Percentiles rank a stretch among this genome's conserved stretches.
Evolutionary conservation across 257 asterid species (phyloP).

Genomic region (Oldenlandia corymbosa): DNA sequence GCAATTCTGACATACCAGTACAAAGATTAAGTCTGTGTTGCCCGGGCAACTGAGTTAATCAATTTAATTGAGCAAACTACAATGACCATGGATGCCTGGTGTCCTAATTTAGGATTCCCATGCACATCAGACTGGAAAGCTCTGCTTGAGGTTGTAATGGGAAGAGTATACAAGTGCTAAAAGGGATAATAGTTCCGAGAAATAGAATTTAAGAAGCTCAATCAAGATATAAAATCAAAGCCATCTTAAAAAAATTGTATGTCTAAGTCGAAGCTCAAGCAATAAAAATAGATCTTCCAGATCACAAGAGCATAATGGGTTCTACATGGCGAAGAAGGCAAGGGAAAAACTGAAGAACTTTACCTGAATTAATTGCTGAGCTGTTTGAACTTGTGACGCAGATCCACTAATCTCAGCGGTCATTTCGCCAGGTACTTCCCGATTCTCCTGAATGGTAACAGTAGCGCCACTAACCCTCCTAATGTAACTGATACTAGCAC

Average conservation of each 20-base stretch:
- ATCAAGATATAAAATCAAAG: not conserved
- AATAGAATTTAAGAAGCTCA: not conserved
- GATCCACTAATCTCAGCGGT: conserved; percentile 93
- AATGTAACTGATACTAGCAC: conserved; percentile 86
- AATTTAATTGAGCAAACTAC: not conserved
- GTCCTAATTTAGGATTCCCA: not conserved
- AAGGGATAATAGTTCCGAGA: not conserved
- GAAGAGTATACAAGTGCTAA: not conserved
- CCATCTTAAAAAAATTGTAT: not conserved
- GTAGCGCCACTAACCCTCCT: conserved; percentile 94
- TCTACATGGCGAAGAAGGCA: not conserved
- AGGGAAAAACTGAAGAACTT: conserved; percentile 15
- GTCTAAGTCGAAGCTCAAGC: not conserved
- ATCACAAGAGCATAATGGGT: conserved; percentile 1
- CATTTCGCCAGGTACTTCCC: conserved; percentile 94
- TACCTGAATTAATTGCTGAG: conserved; percentile 92
- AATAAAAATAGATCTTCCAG: not conserved
- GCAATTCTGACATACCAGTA: conserved; percentile 54
- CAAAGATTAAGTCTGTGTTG: too few relatives aligned
- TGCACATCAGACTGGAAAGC: not conserved
- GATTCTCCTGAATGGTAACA: conserved; percentile 87
- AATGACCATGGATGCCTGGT: too few relatives aligned
- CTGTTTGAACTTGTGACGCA: conserved; percentile 93
- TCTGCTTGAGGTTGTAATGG: not conserved
- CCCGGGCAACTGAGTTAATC: too few relatives aligned